Conservation (phyloP, 139 green algal species). For the Asterochloris erici region DNA sequence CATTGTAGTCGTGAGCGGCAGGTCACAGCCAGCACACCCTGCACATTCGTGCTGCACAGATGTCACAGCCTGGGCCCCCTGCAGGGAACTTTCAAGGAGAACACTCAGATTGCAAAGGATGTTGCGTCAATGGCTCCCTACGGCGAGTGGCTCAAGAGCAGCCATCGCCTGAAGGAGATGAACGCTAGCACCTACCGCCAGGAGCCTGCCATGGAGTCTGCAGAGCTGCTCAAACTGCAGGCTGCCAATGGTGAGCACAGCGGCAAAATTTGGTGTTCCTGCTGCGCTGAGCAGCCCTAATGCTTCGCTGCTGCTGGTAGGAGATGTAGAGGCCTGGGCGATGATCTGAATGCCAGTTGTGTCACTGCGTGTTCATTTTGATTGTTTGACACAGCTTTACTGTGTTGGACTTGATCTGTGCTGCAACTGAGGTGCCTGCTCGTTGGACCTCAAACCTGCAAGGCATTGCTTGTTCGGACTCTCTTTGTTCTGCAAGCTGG, state of each 20-base stretch:
- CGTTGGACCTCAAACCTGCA: background rate
- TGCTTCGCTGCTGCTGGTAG: too few species aligned
- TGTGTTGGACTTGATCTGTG: background rate
- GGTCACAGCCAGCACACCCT: too few species aligned
- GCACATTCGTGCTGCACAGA: too few species aligned
- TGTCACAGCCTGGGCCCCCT: background rate
- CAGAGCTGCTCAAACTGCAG: conserved; percentile 29
- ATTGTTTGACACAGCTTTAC: too few species aligned
- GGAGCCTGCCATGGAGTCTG: conserved; percentile 10
- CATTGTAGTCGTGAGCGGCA: too few species aligned
- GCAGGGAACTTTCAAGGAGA: conserved; percentile 80
- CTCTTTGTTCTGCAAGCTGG: background rate
- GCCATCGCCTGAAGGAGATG: conserved; percentile 54
- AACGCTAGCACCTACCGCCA: conserved; percentile 27
- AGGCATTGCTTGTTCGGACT: background rate
- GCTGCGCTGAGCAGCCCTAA: too few species aligned
- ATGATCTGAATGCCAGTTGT: too few species aligned
- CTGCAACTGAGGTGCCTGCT: background rate
- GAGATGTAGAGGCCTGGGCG: too few species aligned
- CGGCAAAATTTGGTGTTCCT: background rate
- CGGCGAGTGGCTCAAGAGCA: conserved; percentile 74
- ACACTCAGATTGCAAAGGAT: conserved; percentile 74
- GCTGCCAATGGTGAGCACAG: conserved; percentile 14
- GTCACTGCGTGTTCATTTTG: too few species aligned
- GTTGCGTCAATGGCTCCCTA: conserved; percentile 78